phyloP scores from a whole-genome alignment of 106 monocot species.

The Dioscorea zingiberensis region DNA sequence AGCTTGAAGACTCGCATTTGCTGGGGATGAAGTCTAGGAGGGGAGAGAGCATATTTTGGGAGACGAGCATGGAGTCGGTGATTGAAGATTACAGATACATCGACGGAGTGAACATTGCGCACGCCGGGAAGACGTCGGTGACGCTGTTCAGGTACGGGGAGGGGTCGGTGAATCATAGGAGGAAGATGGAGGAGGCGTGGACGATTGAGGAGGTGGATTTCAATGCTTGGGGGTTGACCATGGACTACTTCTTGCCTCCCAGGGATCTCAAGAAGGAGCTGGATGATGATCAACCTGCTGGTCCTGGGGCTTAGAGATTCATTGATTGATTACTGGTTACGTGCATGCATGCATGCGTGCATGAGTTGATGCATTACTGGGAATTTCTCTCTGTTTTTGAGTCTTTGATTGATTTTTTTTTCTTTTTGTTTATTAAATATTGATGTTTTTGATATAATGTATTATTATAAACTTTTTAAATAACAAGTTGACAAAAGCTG shows the following conservation, averaged over 20 bases:
- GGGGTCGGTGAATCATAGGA: conserved; percentile 76
- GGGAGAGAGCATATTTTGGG: conserved; percentile 71
- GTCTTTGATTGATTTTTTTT: no score
- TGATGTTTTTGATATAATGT: no score
- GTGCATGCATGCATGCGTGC: no score
- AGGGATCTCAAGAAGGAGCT: conserved; percentile 58
- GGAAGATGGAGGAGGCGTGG: conserved; percentile 87
- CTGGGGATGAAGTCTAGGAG: conserved; percentile 59
- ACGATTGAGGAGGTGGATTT: conserved; percentile 82
- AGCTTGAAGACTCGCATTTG: conserved; percentile 84
- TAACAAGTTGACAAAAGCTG: no score
- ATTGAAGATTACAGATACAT: conserved; percentile 76
- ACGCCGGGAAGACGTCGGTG: conserved; percentile 43
- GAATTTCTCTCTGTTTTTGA: no score
- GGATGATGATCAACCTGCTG: conserved; percentile 9
- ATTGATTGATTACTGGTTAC: no score
- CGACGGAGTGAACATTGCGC: conserved; percentile 81
- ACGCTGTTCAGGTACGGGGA: conserved; percentile 79
- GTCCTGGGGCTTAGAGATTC: no score
- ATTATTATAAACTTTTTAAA: no score
- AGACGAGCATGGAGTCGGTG: conserved; percentile 54
- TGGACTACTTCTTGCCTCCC: conserved; percentile 74
- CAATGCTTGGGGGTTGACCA: conserved; percentile 63
- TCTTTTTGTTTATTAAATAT: no score
- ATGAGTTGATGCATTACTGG: no score